These are phyloP conservation scores for Pyrenophora graminea DNA, from an alignment of 2,329 filamentous ascomycete genomes.

Conservation along the genomic window DNA sequence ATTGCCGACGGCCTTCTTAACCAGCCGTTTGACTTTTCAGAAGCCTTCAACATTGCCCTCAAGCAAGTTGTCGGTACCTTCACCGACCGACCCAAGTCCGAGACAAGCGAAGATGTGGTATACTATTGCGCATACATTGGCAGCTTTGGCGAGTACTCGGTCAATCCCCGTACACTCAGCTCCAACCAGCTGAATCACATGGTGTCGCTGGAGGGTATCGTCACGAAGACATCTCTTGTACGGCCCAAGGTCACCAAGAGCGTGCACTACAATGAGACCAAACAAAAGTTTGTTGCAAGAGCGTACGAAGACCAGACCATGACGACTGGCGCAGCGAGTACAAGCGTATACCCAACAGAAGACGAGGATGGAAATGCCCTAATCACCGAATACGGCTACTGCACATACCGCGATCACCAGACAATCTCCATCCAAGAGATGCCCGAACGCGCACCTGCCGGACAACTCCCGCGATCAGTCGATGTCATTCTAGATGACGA, in stretches of 20 bases:
- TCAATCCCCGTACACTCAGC: conserved; percentile 90
- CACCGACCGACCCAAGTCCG: conserved; percentile 73
- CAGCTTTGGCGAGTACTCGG: conserved; percentile 91
- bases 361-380: conserved; percentile 93
- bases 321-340: conserved; percentile 82
- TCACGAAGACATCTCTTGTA: conserved; percentile 93
- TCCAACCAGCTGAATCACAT: conserved; percentile 92
- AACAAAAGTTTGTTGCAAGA: conserved; percentile 82
- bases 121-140: conserved; percentile 98
- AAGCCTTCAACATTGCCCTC: conserved; percentile 88
- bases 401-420: conserved; percentile 94
- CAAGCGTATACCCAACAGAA: conserved; percentile 91
- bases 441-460: conserved; percentile 93
- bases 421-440: conserved; percentile 99
- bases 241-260: conserved; percentile 97
- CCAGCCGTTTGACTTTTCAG: conserved; percentile 83
- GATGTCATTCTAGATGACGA: conserved; percentile 98
- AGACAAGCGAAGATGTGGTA: conserved; percentile 73
- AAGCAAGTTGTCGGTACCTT: conserved; percentile 85
- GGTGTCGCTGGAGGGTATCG: conserved; percentile 96
- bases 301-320: conserved; percentile 98
- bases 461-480: conserved; percentile 90
- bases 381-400: conserved; percentile 94
- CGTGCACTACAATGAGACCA: conserved; percentile 91
- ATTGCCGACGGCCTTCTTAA: conserved; percentile 80